These are phyloP conservation scores for Russula foetens DNA, from an alignment of 768 basidiomycete genomes.

Conservation along the genomic window DNA sequence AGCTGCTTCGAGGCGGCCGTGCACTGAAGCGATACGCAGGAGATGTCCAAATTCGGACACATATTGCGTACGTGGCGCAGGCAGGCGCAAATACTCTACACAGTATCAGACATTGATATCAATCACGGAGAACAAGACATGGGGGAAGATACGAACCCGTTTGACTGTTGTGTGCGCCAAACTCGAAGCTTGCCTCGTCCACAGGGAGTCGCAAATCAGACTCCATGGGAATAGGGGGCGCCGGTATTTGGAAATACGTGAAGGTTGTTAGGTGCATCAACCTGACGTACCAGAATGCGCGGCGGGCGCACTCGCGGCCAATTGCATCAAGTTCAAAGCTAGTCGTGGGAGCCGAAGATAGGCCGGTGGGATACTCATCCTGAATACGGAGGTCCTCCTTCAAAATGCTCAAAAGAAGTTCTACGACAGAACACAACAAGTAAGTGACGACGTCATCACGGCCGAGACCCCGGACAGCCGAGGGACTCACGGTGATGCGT, in stretches of 20 bases:
- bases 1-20: conserved; percentile 49
- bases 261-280: conserved; percentile 45
- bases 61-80: conserved; percentile 49
- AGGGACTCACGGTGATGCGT: conserved; percentile 25
- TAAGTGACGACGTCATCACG: conserved; percentile 1
- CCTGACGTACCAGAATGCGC: conserved; percentile 75
- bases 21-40: conserved; percentile 59
- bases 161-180: conserved; percentile 26
- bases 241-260: conserved; percentile 32
- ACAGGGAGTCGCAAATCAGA: conserved; percentile 62
- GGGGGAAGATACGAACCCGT: conserved; percentile 12
- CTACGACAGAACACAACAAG: conserved; percentile 29
- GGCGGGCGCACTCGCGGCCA: conserved; percentile 71
- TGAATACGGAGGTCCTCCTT: conserved; percentile 60
- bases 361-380: conserved; percentile 50
- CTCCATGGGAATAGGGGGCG: conserved; percentile 35
- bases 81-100: conserved; percentile 61
- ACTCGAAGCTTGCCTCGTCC: conserved; percentile 75
- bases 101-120: neutral
- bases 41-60: conserved; percentile 73
- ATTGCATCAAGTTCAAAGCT: conserved; percentile 54
- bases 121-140: neutral
- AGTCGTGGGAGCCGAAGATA: conserved; percentile 50
- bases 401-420: conserved; percentile 59
- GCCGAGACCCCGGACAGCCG: neutral